These are phyloP conservation scores for Erucastrum elatum DNA, from an alignment of 345 rosid genomes.

Conservation along the genomic window DNA sequence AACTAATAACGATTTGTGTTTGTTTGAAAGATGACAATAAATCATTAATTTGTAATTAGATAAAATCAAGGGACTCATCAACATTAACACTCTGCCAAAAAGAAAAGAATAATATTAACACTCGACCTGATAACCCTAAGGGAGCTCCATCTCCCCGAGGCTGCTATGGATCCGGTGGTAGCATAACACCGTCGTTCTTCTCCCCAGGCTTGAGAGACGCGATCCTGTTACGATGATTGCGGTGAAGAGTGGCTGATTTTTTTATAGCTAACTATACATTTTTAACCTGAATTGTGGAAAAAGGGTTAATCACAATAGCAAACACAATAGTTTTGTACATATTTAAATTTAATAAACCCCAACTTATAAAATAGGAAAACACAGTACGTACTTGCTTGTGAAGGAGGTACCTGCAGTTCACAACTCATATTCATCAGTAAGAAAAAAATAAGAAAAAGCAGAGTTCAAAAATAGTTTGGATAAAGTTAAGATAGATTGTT, in stretches of 20 bases:
- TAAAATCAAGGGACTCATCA: no score
- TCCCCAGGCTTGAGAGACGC: background rate
- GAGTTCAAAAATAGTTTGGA: background rate
- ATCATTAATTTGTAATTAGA: no score
- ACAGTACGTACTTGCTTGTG: background rate
- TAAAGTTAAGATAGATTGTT: background rate
- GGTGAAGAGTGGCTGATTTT: background rate
- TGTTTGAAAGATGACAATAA: no score
- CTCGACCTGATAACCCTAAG: no score
- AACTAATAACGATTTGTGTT: no score
- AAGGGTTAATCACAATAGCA: background rate
- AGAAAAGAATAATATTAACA: no score
- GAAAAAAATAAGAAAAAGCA: no score
- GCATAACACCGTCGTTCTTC: no score
- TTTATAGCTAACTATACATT: background rate
- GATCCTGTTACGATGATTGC: background rate
- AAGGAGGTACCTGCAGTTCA: background rate
- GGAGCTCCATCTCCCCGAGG: no score
- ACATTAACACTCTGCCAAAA: no score
- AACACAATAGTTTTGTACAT: background rate
- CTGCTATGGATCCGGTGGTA: no score
- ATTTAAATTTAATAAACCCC: no score
- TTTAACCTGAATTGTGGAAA: background rate
- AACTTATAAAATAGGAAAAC: background rate
- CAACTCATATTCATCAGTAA: background rate